Evolutionary conservation across 352 stramenopile species (phyloP), one percentile per base, ranked within the genome.

Genomic region (Phytophthora meadii): DNA sequence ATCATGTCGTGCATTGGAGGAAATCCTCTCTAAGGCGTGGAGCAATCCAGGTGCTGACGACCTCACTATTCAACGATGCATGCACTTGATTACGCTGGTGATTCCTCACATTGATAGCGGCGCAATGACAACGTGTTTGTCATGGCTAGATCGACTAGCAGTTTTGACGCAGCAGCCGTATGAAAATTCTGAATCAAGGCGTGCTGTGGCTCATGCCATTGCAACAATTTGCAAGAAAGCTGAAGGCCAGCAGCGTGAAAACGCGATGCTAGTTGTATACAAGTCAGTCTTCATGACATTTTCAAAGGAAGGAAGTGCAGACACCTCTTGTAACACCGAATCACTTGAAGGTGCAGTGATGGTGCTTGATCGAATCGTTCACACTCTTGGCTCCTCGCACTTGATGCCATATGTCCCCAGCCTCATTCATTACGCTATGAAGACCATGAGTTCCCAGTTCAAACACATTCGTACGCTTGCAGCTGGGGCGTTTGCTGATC

Each of bases 391-490:
- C 3, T 27, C 52, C 3, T 27, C 52, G 4, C 41, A 74, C 12
- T 46, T 94, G 24, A 77, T 74, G 15, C 72, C 78, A 24, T 93
- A 81, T 58, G 62, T 93, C 3, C 87, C 87, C 2, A 92, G 79
- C 49, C 62, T 94, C 11, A 70, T 93, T 40, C 77, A 85, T 48
- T 91, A 82, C 28, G 70, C 81, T 7, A 93, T 93, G 82, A 77
- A 75, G 25, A 72, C 73, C 0, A 93, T 94, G 84, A 76, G 74
- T 37, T 79, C 77, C 1, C 67, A 84, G 24, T 60, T 71, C 3
- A 34, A 74, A 51, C 41, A 52, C n/a, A 65, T 86, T 9, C 79
- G 87, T 11, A 73, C 54, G 3, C 63, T 83, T 50, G 84, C 82
- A 19, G 77, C 87, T 10, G 70, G 72, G n/a, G 68, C 70, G n/a